Base-by-base conservation (phyloP, 495 filamentous ascomycete species). In the Aspergillus bertholletiae region DNA sequence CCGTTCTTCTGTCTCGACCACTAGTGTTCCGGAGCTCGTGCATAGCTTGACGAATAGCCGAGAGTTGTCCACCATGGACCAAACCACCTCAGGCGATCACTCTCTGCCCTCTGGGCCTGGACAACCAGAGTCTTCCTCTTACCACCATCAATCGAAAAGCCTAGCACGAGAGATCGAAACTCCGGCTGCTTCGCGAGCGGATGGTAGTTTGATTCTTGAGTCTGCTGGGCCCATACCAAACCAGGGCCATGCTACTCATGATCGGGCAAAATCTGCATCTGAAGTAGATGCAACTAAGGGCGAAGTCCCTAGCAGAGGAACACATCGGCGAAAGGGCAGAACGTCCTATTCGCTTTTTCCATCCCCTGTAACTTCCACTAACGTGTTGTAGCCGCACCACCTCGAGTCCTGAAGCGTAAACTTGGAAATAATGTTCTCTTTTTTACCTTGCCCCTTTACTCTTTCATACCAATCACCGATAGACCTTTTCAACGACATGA, bases 1-100 rank as follows among this genome's bases (percentile, higher is more conserved):
- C 57, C 80, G 80, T 55, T 84, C 80, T 9, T 76, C 78, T 0
- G 74, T 77, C 22, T 86, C 83, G 0, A 71, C 77, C n/a, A 72
- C 67, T 27, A 82, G 80, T 52, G 67, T 84, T 5, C 81, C 82
- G 0, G 83, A 86, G 34, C 69, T 84, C 18, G 66, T 83, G 7
- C 69, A 79, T 51, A 78, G 76, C 53, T 63, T 75, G 4, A 70
- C 68, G 15, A 77, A 56, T 55, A 79, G 75, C 61, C 73, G 78
- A 24, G 78, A 80, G 54, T 64, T 73, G 35, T 67, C 67, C 54
- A 55, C 67, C 5, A 63, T 64, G 0, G 73, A 76, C 34, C 65
- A 64, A 17, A 46, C 64, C 39, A 61, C 59, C 21, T 66, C 70
- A 18, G 57, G 49, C 20, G 74, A 77, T 32, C 58, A 60, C 12